Evolutionary conservation across 2,329 filamentous ascomycete species (phyloP), one percentile per base, ranked within the genome.

Genomic region (Colletotrichum lindemuthianum): DNA sequence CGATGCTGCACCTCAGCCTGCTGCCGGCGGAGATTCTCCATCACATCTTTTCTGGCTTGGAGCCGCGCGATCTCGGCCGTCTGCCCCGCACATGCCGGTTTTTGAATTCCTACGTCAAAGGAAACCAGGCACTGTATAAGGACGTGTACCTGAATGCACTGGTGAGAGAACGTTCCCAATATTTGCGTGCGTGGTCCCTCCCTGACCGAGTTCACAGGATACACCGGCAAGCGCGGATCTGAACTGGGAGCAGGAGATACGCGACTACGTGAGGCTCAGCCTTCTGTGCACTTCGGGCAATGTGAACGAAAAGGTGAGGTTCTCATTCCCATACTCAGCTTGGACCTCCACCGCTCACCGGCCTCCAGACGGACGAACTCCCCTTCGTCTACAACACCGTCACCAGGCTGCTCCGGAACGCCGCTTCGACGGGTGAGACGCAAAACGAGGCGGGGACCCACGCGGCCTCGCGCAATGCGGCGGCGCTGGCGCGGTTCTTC

Each of bases 1-100:
- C 33, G 12, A 60, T 49, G 64, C 44, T 60, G 45, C 60, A 63
- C 40, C 54, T 67, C 16, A 63, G 40, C 15, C 15, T 66, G 47
- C 82, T 90, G 24, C 88, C 88, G 8, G 80, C 84, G 7, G 90
- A 92, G 78, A 81, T 91, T 45, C 72, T 91, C 33, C 86, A 90
- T 70, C 78, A 83, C 70, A 86, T 92, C 68, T 78, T 92, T 67
- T 75, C 73, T 61, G 81, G 82, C 68, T 79, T 90, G 41, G 76
- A 84, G 34, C 86, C 87, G 1, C 73, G 75, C 44, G 89, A 91
- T 67, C 76, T 92, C 8, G 78, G 81, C 2, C 72, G 76, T 8
- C 72, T 91, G 48, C 80, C 82, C 41, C 75, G 73, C 63, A 83
- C 83, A 50, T 90, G 86, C 72, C 80, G 76, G 15, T 73, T 71